Evolutionary conservation across 116 monocot species (phyloP).

Genomic region (Papilionanthe hybrid): DNA sequence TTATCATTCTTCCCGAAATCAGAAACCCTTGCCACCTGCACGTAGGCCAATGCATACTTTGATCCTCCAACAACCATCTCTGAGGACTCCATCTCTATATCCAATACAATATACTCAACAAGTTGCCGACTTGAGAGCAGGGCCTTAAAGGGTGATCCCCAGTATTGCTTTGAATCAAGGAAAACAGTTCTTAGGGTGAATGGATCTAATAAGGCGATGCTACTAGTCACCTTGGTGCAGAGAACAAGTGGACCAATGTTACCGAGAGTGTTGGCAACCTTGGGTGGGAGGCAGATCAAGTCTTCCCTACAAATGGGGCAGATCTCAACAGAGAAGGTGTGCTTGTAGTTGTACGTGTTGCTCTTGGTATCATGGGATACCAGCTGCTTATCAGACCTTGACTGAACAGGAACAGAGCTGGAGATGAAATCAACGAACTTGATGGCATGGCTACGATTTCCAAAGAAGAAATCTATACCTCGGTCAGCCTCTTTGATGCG

Average conservation of each 20-base stretch:
- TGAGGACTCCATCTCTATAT: slow-evolving; percentile 44
- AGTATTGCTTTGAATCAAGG: slow-evolving; percentile 68
- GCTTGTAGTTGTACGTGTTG: slow-evolving; percentile 73
- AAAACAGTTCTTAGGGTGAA: slow-evolving; percentile 49
- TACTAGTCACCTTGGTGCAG: slow-evolving; percentile 72
- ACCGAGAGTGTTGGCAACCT: slow-evolving; percentile 44
- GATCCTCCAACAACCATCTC: slow-evolving; percentile 42
- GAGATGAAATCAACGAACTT: slow-evolving; percentile 70
- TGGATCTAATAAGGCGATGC: slow-evolving; percentile 60
- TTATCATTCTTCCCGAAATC: slow-evolving; percentile 75
- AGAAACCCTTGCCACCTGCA: slow-evolving; percentile 62
- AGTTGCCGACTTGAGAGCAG: slow-evolving; percentile 68
- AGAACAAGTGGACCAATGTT: slow-evolving; percentile 83
- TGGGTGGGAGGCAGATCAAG: slow-evolving; percentile 74
- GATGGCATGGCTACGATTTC: slow-evolving; percentile 62
- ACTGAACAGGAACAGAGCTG: slow-evolving; percentile 48
- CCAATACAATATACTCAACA: slow-evolving; percentile 77
- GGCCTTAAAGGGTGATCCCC: slow-evolving; percentile 65
- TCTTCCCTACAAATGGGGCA: slow-evolving; percentile 90
- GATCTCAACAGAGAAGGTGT: slow-evolving; percentile 86
- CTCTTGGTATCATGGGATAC: slow-evolving; percentile 82
- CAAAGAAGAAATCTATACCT: slow-evolving; percentile 85
- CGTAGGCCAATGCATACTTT: slow-evolving; percentile 46
- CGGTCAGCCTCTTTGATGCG: slow-evolving; percentile 62
- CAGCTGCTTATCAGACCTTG: slow-evolving; percentile 64